These are phyloP conservation scores for Gonapodya prolifera DNA, from an alignment of 192 early-diverging fungal species.

Conservation along the genomic window DNA sequence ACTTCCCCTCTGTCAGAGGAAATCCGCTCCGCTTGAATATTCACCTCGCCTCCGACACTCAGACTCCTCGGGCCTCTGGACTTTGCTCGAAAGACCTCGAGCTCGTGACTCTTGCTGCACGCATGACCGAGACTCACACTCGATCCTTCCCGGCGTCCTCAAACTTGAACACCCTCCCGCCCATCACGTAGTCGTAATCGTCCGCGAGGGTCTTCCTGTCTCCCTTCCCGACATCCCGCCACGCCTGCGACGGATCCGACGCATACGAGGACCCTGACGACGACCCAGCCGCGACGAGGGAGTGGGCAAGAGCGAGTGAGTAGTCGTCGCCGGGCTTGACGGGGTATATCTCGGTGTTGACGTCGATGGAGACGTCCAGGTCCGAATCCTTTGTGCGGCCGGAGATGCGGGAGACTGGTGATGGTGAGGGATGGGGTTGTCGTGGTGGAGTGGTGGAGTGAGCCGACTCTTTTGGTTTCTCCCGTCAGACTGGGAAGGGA, in stretches of 20 bases:
- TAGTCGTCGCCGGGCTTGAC: slow-evolving; percentile 75
- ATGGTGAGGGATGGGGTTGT: background rate
- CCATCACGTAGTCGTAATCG: slow-evolving; percentile 98
- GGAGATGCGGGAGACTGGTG: slow-evolving; percentile 72
- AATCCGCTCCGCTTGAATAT: no score
- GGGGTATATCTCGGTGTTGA: slow-evolving; percentile 92
- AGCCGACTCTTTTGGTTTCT: background rate
- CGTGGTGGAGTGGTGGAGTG: background rate
- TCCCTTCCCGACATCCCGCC: slow-evolving; percentile 46
- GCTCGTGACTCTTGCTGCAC: no score
- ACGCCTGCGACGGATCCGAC: slow-evolving; percentile 24
- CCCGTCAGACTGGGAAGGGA: background rate
- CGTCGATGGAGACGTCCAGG: slow-evolving; percentile 81
- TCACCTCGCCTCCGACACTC: no score
- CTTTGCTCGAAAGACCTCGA: no score
- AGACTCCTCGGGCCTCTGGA: no score
- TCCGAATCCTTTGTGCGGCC: slow-evolving; percentile 74
- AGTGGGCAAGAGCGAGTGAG: slow-evolving; percentile 64
- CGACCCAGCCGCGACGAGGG: slow-evolving; percentile 47
- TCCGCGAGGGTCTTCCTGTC: slow-evolving; percentile 71
- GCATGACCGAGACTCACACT: slow-evolving; percentile 56
- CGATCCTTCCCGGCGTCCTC: slow-evolving; percentile 65
- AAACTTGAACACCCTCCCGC: slow-evolving; percentile 91
- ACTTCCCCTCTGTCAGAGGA: no score
- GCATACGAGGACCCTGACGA: slow-evolving; percentile 24